Base-by-base conservation (phyloP, 23 red algal genomes). In the Cyanidium caldarium region DNA sequence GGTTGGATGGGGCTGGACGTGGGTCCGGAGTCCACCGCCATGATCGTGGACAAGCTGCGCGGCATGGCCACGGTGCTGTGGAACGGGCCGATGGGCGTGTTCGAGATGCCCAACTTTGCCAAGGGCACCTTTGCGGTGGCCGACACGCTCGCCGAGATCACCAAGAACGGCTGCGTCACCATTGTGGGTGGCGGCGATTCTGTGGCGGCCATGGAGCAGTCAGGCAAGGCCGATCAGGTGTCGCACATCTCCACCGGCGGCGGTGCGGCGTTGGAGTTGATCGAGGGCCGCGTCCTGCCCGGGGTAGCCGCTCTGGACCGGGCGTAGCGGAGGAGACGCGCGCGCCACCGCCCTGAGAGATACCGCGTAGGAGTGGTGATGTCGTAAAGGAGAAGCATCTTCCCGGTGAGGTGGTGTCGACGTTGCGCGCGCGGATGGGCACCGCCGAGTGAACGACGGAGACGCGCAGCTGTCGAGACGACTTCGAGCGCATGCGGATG, bases 161-260 rank as follows among this genome's bases (percentile, higher is more conserved):
- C 92, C 0, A 44, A 21, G 14, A 40, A 78, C 19, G 92, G 92
- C 13, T 77, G 72, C 73, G 85, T 65, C 12, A 98, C 92, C 13
- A 98, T 98, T 68, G 87, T 98, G 67, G 92, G 92, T 10, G 92
- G 92, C 16, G 92, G 92, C 33, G 92, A 98, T 75, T 98, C 92
- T 25, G 92, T 98, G 16, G 92, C 92, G 38, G 92, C 92, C 5
- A 84, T 98, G 14, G 92, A 98, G 73, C 87, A 98, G 75, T 84
- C 92, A 15, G 86, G 86, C 5, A 37, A 87, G 34, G 83, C 83
- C 2, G 92, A 88, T 16, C 85, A 88, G 58, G 87, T 98, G 84
- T 83, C 77, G 34, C 92, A 98, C 45, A 98, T 98, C 58, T 98
- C 92, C 17, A 98, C 92, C 7, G 92, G 92, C 28, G 92, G 92